Evolutionary conservation across 2,329 filamentous ascomycete species (phyloP), one percentile per base, ranked within the genome.

Genomic region (Mycosphaerella sp.): DNA sequence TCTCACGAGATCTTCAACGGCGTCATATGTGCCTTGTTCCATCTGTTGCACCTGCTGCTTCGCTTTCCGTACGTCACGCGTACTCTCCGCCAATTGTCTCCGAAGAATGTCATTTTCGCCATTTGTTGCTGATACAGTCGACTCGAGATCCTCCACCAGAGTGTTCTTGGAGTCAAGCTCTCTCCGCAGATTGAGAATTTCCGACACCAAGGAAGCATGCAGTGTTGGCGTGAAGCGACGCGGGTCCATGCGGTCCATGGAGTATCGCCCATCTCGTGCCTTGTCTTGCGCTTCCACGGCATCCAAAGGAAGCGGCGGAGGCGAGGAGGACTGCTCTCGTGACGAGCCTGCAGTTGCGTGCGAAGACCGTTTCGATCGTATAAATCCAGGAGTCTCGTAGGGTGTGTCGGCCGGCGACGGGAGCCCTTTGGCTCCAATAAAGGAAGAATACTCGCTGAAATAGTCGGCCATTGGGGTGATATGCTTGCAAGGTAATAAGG

Each of bases 141-240:
- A 76, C 72, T 98, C 93, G 12, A 98, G 77, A 50, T 81, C 83
- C 67, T 96, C 91, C 51, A 98, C 95, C 50, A 89, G 80, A 64
- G 83, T 88, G 43, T 85, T 81, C 72, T 95, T 96, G 41, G 87
- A 89, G 67, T 98, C 93, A 58, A 97, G 82, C 60, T 98, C 93
- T 54, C 93, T 80, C 21, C 91, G 83, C 47, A 98, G 74, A 2
- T 84, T 83, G 39, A 98, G 76, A 59, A 98, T 98, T 70, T 98
- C 93, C 0, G 92, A 92, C 0, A 98, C 92, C 6, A 98, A 76
- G 47, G 89, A 96, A 7, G 93, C 93, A 70, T 97, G 93, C 9
- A 98, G 75, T 0, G 91, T 97, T 1, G 93, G 93, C 0, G 93
- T 98, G 67, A 98, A 96, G 38, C 93, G 82, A 52, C 92, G 83